phyloP scores from a whole-genome alignment of 352 stramenopile genomes.

The Globisporangium megalacanthum region DNA sequence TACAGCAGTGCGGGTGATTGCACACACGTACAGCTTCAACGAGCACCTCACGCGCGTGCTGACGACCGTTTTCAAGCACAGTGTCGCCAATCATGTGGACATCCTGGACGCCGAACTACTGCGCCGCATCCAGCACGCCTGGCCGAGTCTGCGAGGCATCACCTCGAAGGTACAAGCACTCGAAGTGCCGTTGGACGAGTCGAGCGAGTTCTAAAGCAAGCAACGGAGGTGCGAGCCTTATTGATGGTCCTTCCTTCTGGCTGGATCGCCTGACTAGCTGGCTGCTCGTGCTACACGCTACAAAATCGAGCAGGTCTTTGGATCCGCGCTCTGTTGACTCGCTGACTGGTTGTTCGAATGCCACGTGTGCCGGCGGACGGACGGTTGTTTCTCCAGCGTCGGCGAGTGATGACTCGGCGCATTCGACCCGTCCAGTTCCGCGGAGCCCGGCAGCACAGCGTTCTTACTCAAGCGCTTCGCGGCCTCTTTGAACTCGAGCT shows the following conservation, averaged over 20 bases:
- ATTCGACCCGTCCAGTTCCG: background rate
- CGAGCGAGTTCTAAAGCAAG: conserved; percentile 10
- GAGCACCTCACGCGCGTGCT: conserved; percentile 9
- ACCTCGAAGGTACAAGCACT: conserved; percentile 5
- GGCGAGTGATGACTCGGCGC: background rate
- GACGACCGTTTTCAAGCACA: conserved; percentile 15
- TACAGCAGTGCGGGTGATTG: conserved; percentile 2
- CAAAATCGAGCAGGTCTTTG: conserved; percentile 11
- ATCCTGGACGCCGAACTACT: conserved; percentile 17
- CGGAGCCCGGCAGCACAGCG: conserved; percentile 1
- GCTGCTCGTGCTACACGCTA: background rate
- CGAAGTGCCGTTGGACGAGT: background rate
- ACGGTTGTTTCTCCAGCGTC: background rate
- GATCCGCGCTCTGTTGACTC: background rate
- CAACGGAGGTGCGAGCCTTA: too few relatives aligned
- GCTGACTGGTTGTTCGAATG: background rate
- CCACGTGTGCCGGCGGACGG: conserved; percentile 13
- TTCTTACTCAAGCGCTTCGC: conserved; percentile 13
- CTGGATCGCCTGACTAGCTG: background rate
- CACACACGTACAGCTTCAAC: conserved; percentile 8
- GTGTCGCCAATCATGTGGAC: conserved; percentile 17
- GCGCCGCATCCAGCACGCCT: conserved; percentile 8
- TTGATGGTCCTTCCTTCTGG: background rate
- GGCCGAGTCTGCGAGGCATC: conserved; percentile 12
- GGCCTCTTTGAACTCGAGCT: conserved; percentile 40